Evolutionary conservation across 257 asterid species (phyloP).

Genomic region (Osmanthus fragrans): DNA sequence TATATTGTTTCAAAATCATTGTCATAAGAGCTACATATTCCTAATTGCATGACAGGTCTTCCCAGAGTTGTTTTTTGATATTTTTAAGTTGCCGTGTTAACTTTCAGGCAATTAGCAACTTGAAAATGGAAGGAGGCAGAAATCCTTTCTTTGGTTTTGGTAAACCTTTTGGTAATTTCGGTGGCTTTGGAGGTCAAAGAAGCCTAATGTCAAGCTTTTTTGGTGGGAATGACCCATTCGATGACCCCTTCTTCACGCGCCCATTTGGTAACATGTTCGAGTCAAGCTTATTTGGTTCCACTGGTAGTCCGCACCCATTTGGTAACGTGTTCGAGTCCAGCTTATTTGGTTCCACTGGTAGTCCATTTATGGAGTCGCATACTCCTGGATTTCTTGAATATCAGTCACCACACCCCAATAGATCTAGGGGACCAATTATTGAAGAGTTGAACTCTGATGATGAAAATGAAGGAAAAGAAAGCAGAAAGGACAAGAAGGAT

Average conservation of each 20-base stretch:
- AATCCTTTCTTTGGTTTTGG: conserved; percentile 74
- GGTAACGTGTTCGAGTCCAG: conserved; percentile 53
- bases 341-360: conserved; percentile 44
- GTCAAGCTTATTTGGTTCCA: conserved; percentile 45
- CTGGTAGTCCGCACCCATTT: conserved; percentile 50
- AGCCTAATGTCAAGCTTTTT: conserved; percentile 54
- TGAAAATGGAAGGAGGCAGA: conserved; percentile 79
- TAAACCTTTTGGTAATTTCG: conserved; percentile 50
- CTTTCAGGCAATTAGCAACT: conserved; percentile 29
- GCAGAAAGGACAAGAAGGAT: conserved; percentile 33
- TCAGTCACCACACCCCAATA: conserved; percentile 45
- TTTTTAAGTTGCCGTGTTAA: neutral
- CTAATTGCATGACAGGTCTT: too few relatives aligned
- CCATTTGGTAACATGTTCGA: conserved; percentile 65
- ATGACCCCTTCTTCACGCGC: conserved; percentile 75
- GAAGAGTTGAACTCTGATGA: conserved; percentile 91
- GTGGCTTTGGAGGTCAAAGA: conserved; percentile 61
- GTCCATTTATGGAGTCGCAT: conserved; percentile 42
- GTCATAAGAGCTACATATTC: neutral
- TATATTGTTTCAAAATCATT: too few relatives aligned
- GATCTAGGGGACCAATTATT: conserved; percentile 70
- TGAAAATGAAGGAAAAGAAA: conserved; percentile 54
- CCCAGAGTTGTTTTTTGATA: neutral
- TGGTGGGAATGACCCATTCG: conserved; percentile 85
- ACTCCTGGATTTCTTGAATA: conserved; percentile 50